phyloP scores from a whole-genome alignment of 495 filamentous ascomycete genomes.

The Tuber calosporum region DNA sequence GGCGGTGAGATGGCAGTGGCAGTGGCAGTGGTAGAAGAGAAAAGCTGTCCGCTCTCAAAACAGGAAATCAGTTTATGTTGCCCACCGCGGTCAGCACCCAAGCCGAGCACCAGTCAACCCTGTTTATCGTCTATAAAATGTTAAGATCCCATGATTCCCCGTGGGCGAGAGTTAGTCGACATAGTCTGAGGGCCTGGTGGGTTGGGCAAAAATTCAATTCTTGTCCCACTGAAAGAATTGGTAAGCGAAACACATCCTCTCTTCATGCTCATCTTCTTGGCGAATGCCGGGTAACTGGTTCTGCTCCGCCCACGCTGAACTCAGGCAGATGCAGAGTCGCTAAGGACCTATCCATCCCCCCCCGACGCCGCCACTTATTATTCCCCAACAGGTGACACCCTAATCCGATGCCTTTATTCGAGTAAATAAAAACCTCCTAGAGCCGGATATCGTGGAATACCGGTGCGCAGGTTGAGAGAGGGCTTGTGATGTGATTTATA shows the following conservation, averaged over 20 bases:
- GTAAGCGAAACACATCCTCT: background rate
- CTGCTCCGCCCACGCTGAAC: background rate
- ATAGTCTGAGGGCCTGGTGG: background rate
- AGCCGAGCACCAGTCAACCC: background rate
- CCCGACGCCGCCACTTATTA: background rate
- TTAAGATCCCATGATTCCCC: background rate
- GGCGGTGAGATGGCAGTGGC: background rate
- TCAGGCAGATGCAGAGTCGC: background rate
- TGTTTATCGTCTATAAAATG: background rate
- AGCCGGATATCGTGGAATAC: background rate
- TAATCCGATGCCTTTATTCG: background rate
- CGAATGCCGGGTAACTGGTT: slow-evolving; percentile 4
- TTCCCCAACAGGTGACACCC: background rate
- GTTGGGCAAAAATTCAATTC: background rate
- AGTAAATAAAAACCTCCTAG: background rate
- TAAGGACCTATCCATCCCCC: background rate
- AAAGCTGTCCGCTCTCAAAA: background rate
- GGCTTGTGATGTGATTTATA: background rate
- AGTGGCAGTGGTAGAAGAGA: background rate
- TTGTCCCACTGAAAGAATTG: background rate
- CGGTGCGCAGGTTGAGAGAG: background rate
- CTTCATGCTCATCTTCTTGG: background rate
- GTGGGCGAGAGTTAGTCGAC: background rate
- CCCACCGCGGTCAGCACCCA: background rate
- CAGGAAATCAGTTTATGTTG: background rate